Evolutionary conservation across 805 yeast species (phyloP), one percentile per base, ranked within the genome.

Genomic region (Candida xiaguanensis): DNA sequence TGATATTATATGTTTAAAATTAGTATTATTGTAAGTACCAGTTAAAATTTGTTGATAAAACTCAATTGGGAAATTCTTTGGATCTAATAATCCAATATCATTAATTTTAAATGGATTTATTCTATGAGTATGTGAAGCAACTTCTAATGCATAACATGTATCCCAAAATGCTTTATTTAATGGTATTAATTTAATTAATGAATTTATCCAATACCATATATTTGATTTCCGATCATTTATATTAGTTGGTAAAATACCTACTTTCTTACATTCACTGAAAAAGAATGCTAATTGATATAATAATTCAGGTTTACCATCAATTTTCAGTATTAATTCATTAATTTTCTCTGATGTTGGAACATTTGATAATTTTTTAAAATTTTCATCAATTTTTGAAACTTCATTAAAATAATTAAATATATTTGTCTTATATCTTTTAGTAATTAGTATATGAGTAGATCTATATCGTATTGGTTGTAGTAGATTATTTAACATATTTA

Each of bases 151-250:
- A 16, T 47, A 55, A 40, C 71, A 63, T 36, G 55, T 49, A 5
- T 59, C 66, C 72, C 73, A 68, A 39, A 68, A 68, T 14, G 59
- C 47, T 8, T 50, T 39, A 42, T 68, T 68, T 12, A 68, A 42
- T 23, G 65, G 64, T 31, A 47, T 53, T 36, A 56, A 47, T 34
- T 51, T 47, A n/a, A 37, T 38, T 12, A 51, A 23, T 35, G 52
- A 63, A 8, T 16, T 19, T 4, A 26, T 11, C 32, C 32, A 35
- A 20, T 27, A 35, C 19, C 11, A 12, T 2, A 26, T 13, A 8
- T 7, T 6, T 17, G 19, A 25, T 11, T 22, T 19, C n/a, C 33
- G 5, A 7, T 11, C 16, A 28, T 53, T 46, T 14, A 48, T 36
- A n/a, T 43, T 31, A 9, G 37, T 36, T 5, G 46, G 55, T 5